These are phyloP conservation scores for Apiotrichum montevideense DNA, from an alignment of 1,284 basidiomycete species.

Conservation along the genomic window DNA sequence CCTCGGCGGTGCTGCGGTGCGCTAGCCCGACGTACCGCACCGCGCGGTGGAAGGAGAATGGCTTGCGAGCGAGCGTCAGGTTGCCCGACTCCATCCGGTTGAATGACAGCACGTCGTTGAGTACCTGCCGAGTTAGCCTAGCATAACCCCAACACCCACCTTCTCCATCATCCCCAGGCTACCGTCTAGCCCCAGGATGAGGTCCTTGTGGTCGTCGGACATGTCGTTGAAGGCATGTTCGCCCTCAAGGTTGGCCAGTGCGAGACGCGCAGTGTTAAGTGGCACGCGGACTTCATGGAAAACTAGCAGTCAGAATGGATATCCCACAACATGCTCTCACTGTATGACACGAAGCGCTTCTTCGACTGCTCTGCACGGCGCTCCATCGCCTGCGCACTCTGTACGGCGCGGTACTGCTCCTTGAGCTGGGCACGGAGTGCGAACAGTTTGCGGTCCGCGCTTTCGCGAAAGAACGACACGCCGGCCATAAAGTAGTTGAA, in stretches of 20 bases:
- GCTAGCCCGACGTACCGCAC: conserved; percentile 74
- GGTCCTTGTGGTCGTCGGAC: conserved; percentile 37
- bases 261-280: conserved; percentile 80
- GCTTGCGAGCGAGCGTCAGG: conserved; percentile 48
- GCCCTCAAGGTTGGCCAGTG: conserved; percentile 83
- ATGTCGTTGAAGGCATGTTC: conserved; percentile 43
- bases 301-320: conserved; percentile 14
- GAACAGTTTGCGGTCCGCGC: conserved; percentile 59
- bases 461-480: conserved; percentile 43
- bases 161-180: conserved; percentile 68
- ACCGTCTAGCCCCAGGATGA: conserved; percentile 57
- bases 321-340: conserved; percentile 39
- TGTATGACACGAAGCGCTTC: conserved; percentile 71
- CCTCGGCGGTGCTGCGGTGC: conserved; percentile 65
- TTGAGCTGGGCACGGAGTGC: conserved; percentile 66
- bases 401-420: conserved; percentile 63
- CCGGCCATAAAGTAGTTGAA: conserved; percentile 42
- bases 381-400: conserved; percentile 79
- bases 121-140: conserved; percentile 15
- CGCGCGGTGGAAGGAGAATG: conserved; percentile 75
- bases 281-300: conserved; percentile 71
- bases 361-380: conserved; percentile 69
- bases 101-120: conserved; percentile 69
- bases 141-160: background rate
- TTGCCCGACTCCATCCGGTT: conserved; percentile 49